Conservation (phyloP, 768 basidiomycete genomes). For the Naganishia randhawae region DNA sequence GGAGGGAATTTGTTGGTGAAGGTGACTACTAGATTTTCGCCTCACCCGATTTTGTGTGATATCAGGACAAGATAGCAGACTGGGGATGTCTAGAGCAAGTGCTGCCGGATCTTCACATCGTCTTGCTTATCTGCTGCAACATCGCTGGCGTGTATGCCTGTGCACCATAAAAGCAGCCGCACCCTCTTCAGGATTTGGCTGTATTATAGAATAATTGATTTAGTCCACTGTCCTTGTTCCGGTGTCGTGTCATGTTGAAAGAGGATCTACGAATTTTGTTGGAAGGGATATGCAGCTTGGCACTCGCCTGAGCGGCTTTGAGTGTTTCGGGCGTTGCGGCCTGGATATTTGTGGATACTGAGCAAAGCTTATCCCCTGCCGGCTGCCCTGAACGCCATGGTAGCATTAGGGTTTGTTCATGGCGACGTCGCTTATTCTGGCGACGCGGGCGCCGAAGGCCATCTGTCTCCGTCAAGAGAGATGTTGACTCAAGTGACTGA, state of each 20-base stretch:
- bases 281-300: slow-evolving; percentile 7
- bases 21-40: slow-evolving; percentile 25
- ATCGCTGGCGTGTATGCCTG: background rate
- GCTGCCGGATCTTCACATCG: slow-evolving; percentile 12
- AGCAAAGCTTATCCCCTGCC: no score
- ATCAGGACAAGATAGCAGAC: background rate
- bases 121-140: slow-evolving; percentile 7
- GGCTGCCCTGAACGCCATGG: no score
- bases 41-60: background rate
- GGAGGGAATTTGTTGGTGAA: slow-evolving; percentile 29
- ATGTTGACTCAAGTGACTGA: no score
- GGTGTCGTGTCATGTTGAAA: background rate
- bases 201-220: slow-evolving; percentile 23
- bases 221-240: background rate
- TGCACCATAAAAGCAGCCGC: slow-evolving; percentile 7
- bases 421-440: no score
- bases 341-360: no score
- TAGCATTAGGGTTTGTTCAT: no score
- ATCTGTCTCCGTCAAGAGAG: no score
- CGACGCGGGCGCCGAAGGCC: no score
- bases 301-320: no score
- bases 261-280: background rate
- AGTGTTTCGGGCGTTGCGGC: no score
- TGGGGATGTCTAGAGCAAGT: slow-evolving; percentile 11
- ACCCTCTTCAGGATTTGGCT: slow-evolving; percentile 15